Evolutionary conservation across 257 asterid genomes (phyloP), one percentile per base, ranked within the genome.

Genomic region (Solanum sitiens): DNA sequence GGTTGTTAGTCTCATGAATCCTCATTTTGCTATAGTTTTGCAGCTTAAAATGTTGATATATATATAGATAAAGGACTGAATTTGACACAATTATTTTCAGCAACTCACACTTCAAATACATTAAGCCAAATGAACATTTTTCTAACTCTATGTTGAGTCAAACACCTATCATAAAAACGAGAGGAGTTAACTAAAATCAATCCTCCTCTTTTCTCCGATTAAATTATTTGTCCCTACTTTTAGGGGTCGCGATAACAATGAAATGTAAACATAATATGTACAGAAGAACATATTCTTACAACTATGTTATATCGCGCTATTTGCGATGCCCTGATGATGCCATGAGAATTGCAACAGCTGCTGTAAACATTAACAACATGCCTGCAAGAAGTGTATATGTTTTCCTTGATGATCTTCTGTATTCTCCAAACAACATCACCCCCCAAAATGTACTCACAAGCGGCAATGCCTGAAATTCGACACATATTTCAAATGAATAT

Each of bases 381-480:
- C 95, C 89, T 6, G 86, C 90, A 1, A 97, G 95, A 65, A 87
- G 93, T 67, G 84, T 37, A 61, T 97, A 94, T 8, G 99, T 97
- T 89, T 93, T 93, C 84, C 93, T 91, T 2, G 98, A 95, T 11
- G 98, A 95, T 89, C 94, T 92, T 82, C 98, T 89, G 83, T 95
- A 95, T 88, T 97, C 98, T 35, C 98, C 98, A 67, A 95, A 97
- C 72, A 95, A 74, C 77, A 95, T 80, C 45, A 95, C 32, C 2
- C 98, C 98, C 98, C 98, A 97, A 87, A 95, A 97, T 1, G 99
- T 95, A 90, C 99, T 97, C 86, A 97, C 98, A 3, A 97, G 94
- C 0, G 99, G 98, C 84, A 97, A 95, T 67, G 99, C 99, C 99
- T 95, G 90, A 42, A 82, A 90, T 77, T 42, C 68, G 50, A 82